Base-by-base conservation (phyloP, 345 rosid genomes). In the Eucalyptus curtisii region DNA sequence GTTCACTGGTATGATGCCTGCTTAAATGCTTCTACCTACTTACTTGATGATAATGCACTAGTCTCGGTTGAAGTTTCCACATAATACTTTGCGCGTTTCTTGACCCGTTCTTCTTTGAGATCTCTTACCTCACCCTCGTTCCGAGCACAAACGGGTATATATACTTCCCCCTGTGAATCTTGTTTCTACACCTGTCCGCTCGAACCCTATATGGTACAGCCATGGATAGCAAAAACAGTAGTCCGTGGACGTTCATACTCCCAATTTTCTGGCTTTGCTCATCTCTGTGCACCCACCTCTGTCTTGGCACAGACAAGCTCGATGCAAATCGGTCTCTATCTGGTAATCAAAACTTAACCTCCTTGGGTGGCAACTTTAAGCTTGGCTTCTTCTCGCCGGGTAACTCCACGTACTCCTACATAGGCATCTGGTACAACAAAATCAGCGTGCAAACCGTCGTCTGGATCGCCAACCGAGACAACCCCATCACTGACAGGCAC, bases 401-500 rank as follows among this genome's bases (percentile, higher is more conserved):
- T 86, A 87, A 90, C 27, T 92, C 96, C 87, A 89, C 94, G 55
- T 94, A 93, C 40, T 93, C 90, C 90, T 97, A 97, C 86, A 88
- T 97, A 88, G 98, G 96, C 81, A 95, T 95, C 89, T 94, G 95
- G 98, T 96, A 94, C 89, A 71, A 90, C n/a, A 86, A 90, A 61
- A 89, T 96, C 48, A 90, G 96, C 49, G 1, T 5, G 37, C 92
- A 20, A 86, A 95, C 95, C 61, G 3, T 91, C 3, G 94, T 96
- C 49, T 97, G 99, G 99, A 96, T 96, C 10, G 99, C 99, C 68
- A 97, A 96, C 85, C 92, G 98, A 86, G 95, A 93, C 61, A 89
- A 79, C 30, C 96, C 96, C 7, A 90, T 96, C 89, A 88, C 90
- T 25, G 93, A 95, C 85, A 92, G 86, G 85, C 68, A 44, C 86